phyloP scores from a whole-genome alignment of 192 early-diverging fungal genomes.

The Allomyces macrogynus region DNA sequence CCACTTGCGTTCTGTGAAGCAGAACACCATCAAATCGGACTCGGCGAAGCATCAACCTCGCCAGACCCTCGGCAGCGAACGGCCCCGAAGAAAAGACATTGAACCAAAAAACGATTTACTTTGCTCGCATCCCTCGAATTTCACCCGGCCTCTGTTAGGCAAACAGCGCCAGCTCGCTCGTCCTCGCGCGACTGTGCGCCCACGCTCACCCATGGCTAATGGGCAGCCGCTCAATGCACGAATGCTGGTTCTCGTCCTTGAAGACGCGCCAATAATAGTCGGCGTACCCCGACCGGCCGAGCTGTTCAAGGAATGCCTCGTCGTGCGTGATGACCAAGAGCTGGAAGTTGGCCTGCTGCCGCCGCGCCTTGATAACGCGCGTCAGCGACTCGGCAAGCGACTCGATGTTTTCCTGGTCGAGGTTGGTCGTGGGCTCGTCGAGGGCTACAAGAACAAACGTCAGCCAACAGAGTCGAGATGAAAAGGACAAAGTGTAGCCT shows the following conservation, averaged over 20 bases:
- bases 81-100: too few species aligned
- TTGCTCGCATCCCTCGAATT: too few species aligned
- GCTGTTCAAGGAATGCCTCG: constrained; percentile 71
- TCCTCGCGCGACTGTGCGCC: too few species aligned
- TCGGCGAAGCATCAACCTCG: too few species aligned
- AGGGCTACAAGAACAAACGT: constrained; percentile 25
- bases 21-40: too few species aligned
- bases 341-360: constrained; percentile 80
- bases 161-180: too few species aligned
- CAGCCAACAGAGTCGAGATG: background rate
- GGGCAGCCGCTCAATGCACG: background rate
- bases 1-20: too few species aligned
- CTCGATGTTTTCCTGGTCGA: constrained; percentile 72
- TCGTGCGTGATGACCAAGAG: constrained; percentile 96
- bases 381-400: constrained; percentile 62
- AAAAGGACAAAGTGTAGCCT: background rate
- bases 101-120: too few species aligned
- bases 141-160: too few species aligned
- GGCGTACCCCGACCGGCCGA: constrained; percentile 57
- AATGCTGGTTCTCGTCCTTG: constrained; percentile 40
- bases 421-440: constrained; percentile 95
- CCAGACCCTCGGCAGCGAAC: too few species aligned
- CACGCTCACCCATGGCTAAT: background rate
- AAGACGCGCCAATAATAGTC: constrained; percentile 77
- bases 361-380: constrained; percentile 58